Evolutionary conservation across 495 filamentous ascomycete genomes (phyloP), one percentile per base, ranked within the genome.

Genomic region (Xylaria cubensis): DNA sequence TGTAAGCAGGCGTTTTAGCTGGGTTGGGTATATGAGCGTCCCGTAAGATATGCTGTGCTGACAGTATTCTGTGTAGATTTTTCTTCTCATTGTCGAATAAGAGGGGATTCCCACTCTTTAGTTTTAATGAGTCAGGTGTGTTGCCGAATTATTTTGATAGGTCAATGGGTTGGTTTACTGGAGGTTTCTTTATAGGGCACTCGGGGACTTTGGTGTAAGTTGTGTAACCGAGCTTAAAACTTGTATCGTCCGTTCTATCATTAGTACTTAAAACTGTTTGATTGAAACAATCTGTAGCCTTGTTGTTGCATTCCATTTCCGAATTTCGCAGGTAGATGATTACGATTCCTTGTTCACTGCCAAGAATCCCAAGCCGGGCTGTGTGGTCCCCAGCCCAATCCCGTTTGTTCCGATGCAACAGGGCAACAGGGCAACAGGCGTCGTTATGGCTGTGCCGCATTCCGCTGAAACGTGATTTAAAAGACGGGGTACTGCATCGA

Each of bases 401-500:
- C 58, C 58, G 58, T 61, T 21, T 39, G 58, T 61, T 61, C 58
- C 58, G 58, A 41, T 39, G 58, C 58, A 10, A 61, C 58, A 21
- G 26, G 56, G 58, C 58, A 10, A 61, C 58, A 21, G 26, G 56
- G 56, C 29, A 59, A n/a, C 56, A 59, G 32, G 56, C n/a, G 59
- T 39, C n/a, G 58, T 13, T 61, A 32, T 44, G 59, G 36, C 59
- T 42, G 59, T 44, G 59, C 39, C 39, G 21, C 61, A 44, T 42
- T 21, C 17, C 12, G 61, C 61, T 64, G 61, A 64, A 64, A 64
- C 61, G 39, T 64, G 61, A 64, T 44, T 64, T 42, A 64, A 64
- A 64, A 64, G 61, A 64, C 61, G 61, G 61, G 61, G 61, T 64
- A 44, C 61, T 17, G 39, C 59, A 39, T 61, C 58, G 58, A 64